Percentiles rank a stretch among this genome's conserved stretches.
Evolutionary conservation across 164 flowering plant species (phyloP).

Genomic region (Stephania japonica): DNA sequence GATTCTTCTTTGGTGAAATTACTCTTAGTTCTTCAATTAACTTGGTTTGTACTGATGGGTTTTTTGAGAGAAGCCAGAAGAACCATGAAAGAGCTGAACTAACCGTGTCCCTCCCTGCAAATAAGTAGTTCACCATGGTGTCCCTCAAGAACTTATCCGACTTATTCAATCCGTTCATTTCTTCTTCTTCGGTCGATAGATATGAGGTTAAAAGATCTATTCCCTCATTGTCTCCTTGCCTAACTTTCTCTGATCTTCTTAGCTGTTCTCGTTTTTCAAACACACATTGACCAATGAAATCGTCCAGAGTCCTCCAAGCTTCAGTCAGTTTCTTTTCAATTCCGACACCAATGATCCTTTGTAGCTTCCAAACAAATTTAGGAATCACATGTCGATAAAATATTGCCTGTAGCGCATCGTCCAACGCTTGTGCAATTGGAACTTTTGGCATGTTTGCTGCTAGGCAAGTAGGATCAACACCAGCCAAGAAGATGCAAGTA

Average conservation of each 20-base stretch:
- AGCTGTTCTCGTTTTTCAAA: slow-evolving; percentile 16
- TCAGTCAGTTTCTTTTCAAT: slow-evolving; percentile 24
- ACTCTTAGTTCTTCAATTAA: slow-evolving; percentile 34
- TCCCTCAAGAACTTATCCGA: slow-evolving; percentile 44
- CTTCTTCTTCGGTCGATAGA: not conserved
- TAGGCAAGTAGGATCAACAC: slow-evolving; percentile 29
- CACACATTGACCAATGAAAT: slow-evolving; percentile 17
- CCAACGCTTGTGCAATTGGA: slow-evolving; percentile 27
- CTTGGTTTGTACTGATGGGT: slow-evolving; percentile 35
- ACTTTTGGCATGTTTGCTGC: slow-evolving; percentile 21
- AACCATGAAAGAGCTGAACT: slow-evolving; percentile 54
- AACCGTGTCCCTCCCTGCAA: slow-evolving; percentile 51
- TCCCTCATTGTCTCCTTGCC: slow-evolving; percentile 1
- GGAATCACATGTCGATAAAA: slow-evolving; percentile 33
- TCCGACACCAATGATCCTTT: slow-evolving; percentile 34
- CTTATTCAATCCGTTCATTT: not conserved
- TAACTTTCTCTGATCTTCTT: not conserved
- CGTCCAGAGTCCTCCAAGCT: slow-evolving; percentile 27
- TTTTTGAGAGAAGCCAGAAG: slow-evolving; percentile 33
- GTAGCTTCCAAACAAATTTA: slow-evolving; percentile 30
- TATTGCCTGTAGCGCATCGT: slow-evolving; percentile 24
- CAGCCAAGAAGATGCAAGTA: slow-evolving; percentile 23
- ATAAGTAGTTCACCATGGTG: slow-evolving; percentile 29
- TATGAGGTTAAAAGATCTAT: slow-evolving; percentile 18
- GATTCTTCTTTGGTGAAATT: not conserved